phyloP scores from a whole-genome alignment of 768 basidiomycete species.

The Russula vinacea region DNA sequence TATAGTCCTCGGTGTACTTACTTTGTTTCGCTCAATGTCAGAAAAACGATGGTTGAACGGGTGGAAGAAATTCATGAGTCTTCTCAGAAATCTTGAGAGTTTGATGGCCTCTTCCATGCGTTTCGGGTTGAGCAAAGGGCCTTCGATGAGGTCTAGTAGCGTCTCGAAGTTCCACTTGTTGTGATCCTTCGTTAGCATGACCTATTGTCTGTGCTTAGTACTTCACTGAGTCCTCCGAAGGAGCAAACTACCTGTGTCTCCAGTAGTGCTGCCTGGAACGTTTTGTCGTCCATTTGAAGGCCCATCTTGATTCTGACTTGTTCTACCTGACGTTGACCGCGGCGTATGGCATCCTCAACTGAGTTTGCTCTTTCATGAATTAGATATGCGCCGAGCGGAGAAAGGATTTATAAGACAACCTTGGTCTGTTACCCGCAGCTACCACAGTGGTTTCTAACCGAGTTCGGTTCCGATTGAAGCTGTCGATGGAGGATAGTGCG shows the following conservation, averaged over 20 bases:
- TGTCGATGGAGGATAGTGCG: conserved; percentile 84
- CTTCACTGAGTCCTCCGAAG: background rate
- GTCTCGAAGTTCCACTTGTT: conserved; percentile 91
- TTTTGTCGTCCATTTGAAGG: conserved; percentile 93
- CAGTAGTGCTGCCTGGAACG: conserved; percentile 79
- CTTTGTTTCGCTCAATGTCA: conserved; percentile 70
- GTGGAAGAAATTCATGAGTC: conserved; percentile 91
- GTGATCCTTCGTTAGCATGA: conserved; percentile 84
- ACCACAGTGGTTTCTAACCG: conserved; percentile 49
- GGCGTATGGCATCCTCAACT: conserved; percentile 78
- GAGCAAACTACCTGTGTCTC: conserved; percentile 69
- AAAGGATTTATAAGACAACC: conserved; percentile 41
- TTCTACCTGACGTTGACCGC: conserved; percentile 88
- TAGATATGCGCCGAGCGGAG: background rate
- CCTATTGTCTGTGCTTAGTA: conserved; percentile 42
- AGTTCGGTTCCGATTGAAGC: conserved; percentile 84
- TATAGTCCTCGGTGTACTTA: conserved; percentile 27
- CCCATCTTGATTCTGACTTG: conserved; percentile 85
- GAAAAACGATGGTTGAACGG: conserved; percentile 88
- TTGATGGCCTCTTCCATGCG: conserved; percentile 93
- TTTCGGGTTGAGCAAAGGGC: conserved; percentile 86
- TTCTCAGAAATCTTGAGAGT: conserved; percentile 82
- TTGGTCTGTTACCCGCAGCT: conserved; percentile 56
- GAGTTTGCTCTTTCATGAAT: conserved; percentile 61
- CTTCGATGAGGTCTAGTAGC: conserved; percentile 85